Evolutionary conservation across 2,329 filamentous ascomycete species (phyloP).

Genomic region (Monosporascus sp.): DNA sequence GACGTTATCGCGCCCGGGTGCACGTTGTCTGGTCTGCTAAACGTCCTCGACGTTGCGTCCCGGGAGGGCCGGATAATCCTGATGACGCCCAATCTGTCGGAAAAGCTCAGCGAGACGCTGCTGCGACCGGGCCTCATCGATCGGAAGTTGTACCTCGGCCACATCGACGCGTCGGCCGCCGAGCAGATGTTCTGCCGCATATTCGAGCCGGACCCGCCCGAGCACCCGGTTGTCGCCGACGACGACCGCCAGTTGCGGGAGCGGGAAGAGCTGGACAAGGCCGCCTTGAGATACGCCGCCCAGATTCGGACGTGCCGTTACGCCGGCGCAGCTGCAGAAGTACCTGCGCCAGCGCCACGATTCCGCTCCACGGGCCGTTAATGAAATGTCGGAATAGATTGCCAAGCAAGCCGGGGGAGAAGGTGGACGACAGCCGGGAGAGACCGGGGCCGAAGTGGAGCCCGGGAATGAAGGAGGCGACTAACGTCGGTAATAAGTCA

Average conservation of each 20-base stretch:
- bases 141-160: constrained; percentile 53
- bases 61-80: constrained; percentile 66
- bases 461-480: too few species aligned
- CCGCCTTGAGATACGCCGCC: constrained; percentile 49
- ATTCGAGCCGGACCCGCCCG: constrained; percentile 30
- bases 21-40: constrained; percentile 62
- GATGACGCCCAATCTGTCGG: constrained; percentile 67
- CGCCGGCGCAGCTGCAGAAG: constrained; percentile 45
- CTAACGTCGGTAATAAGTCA: too few species aligned
- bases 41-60: constrained; percentile 63
- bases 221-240: constrained; percentile 5
- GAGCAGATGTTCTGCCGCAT: constrained; percentile 43
- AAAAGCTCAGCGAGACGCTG: constrained; percentile 59
- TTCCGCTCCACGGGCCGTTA: background rate
- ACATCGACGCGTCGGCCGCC: constrained; percentile 38
- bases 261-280: constrained; percentile 31
- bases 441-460: too few species aligned
- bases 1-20: constrained; percentile 18
- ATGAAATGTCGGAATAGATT: background rate
- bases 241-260: constrained; percentile 10
- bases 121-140: constrained; percentile 64
- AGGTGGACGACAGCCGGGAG: too few species aligned
- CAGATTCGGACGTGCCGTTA: constrained; percentile 43
- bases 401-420: background rate
- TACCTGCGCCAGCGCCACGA: constrained; percentile 37